Percentiles rank a stretch among this genome's conserved stretches.
Conservation (phyloP, 495 filamentous ascomycete species). For the Daldinia loculata region DNA sequence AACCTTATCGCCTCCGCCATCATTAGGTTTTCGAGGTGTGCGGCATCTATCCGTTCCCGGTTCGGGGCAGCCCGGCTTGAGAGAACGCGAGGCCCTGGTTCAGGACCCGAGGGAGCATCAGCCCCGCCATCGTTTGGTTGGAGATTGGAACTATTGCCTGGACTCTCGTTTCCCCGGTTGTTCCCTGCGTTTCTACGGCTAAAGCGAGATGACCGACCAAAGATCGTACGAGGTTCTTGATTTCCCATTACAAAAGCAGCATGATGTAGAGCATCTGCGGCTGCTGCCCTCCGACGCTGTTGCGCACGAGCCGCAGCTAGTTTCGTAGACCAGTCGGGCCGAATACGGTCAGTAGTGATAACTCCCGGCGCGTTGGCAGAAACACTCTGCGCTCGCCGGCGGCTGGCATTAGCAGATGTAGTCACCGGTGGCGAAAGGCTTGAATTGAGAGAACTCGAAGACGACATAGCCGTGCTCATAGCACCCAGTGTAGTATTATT, state of each 20-base stretch:
- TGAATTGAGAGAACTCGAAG: constrained; percentile 62
- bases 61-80: constrained; percentile 28
- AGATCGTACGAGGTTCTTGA: constrained; percentile 53
- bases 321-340: constrained; percentile 95
- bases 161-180: constrained; percentile 45
- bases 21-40: constrained; percentile 95
- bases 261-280: constrained; percentile 92
- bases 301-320: constrained; percentile 84
- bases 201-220: constrained; percentile 55
- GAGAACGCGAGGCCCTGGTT: constrained; percentile 30
- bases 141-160: constrained; percentile 40
- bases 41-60: constrained; percentile 40
- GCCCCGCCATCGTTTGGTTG: constrained; percentile 46
- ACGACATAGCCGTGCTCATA: constrained; percentile 73
- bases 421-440: constrained; percentile 52
- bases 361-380: constrained; percentile 82
- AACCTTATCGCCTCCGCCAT: constrained; percentile 94
- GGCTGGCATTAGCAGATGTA: constrained; percentile 51
- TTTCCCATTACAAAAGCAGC: constrained; percentile 91
- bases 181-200: constrained; percentile 59
- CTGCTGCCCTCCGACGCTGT: constrained; percentile 84
- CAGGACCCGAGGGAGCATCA: constrained; percentile 40
- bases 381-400: constrained; percentile 79
- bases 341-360: constrained; percentile 88
- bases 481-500: constrained; percentile 47